Conservation (phyloP, 2,329 filamentous ascomycete genomes). For the Coniochaeta sp. region DNA sequence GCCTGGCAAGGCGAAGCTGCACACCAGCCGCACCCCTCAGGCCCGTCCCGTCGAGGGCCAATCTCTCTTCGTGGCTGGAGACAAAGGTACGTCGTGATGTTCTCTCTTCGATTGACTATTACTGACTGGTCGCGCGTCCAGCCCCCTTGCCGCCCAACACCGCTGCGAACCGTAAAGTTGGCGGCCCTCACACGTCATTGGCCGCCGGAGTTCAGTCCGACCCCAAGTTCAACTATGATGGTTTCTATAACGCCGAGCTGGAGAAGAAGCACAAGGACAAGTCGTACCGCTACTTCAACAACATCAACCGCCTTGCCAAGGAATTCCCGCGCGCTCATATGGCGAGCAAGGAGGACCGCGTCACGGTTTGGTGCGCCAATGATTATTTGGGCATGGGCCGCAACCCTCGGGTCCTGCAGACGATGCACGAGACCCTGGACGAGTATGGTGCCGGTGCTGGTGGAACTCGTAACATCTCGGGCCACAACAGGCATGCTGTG, state of each 20-base stretch:
- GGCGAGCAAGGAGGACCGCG: slow-evolving; percentile 70
- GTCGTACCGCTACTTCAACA: slow-evolving; percentile 99
- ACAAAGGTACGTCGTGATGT: slow-evolving; percentile 37
- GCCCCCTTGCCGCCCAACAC: slow-evolving; percentile 3
- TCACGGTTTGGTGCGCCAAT: slow-evolving; percentile 99
- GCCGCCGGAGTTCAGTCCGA: neutral
- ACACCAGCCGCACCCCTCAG: slow-evolving; percentile 71
- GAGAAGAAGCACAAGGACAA: slow-evolving; percentile 99
- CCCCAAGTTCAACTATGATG: slow-evolving; percentile 78
- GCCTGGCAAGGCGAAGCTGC: slow-evolving; percentile 64
- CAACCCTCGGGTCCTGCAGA: slow-evolving; percentile 76
- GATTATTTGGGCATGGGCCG: slow-evolving; percentile 98
- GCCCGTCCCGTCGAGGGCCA: slow-evolving; percentile 66
- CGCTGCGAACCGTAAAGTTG: slow-evolving; percentile 6
- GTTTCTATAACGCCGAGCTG: slow-evolving; percentile 79
- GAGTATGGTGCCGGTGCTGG: slow-evolving; percentile 93
- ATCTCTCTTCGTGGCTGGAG: slow-evolving; percentile 35
- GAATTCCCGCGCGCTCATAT: slow-evolving; percentile 96
- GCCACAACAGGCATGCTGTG: slow-evolving; percentile 92
- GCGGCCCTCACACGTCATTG: neutral
- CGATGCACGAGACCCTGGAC: slow-evolving; percentile 92
- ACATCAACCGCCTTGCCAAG: slow-evolving; percentile 96
- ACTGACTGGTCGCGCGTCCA: slow-evolving; percentile 18
- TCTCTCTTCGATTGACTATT: neutral
- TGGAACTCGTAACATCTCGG: slow-evolving; percentile 94